Evolutionary conservation across 2,329 filamentous ascomycete species (phyloP).

Genomic region (Monilinia polystroma): DNA sequence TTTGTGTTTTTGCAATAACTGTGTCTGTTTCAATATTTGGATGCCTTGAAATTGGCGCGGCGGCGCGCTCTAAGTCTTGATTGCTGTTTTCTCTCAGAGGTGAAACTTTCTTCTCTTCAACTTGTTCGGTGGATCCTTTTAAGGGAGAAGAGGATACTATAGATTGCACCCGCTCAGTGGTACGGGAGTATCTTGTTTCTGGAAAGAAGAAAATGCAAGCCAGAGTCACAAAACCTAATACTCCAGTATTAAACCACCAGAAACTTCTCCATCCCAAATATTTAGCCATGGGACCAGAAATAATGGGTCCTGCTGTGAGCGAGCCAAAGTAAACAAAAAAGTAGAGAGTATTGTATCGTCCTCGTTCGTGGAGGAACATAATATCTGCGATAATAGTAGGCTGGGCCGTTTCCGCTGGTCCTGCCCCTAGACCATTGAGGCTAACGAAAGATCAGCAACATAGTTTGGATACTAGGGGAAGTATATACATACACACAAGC

Average conservation of each 20-base stretch:
- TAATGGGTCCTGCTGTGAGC: constrained; percentile 59
- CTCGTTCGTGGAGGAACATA: constrained; percentile 63
- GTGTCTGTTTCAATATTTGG: neutral
- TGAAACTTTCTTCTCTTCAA: constrained; percentile 23
- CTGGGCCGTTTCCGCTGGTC: constrained; percentile 61
- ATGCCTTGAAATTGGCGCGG: neutral
- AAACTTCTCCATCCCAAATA: constrained; percentile 60
- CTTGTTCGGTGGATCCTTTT: constrained; percentile 30
- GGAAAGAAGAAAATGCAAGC: constrained; percentile 60
- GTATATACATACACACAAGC: constrained; percentile 47
- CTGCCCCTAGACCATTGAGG: constrained; percentile 59
- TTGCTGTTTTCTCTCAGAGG: neutral
- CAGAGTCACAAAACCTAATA: constrained; percentile 51
- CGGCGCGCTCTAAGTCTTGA: neutral
- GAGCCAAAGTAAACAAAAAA: constrained; percentile 63
- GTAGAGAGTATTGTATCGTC: constrained; percentile 54
- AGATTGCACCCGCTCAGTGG: constrained; percentile 24
- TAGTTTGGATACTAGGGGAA: too few species aligned
- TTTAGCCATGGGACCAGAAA: constrained; percentile 59
- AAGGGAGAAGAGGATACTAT: constrained; percentile 23
- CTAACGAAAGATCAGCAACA: constrained; percentile 14
- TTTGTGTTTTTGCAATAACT: constrained; percentile 38
- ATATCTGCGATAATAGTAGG: constrained; percentile 64
- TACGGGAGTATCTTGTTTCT: constrained; percentile 59
- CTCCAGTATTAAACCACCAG: constrained; percentile 61